These are phyloP conservation scores for Aureobasidium subglaciale DNA, from an alignment of 2,329 filamentous ascomycete genomes.

Conservation along the genomic window DNA sequence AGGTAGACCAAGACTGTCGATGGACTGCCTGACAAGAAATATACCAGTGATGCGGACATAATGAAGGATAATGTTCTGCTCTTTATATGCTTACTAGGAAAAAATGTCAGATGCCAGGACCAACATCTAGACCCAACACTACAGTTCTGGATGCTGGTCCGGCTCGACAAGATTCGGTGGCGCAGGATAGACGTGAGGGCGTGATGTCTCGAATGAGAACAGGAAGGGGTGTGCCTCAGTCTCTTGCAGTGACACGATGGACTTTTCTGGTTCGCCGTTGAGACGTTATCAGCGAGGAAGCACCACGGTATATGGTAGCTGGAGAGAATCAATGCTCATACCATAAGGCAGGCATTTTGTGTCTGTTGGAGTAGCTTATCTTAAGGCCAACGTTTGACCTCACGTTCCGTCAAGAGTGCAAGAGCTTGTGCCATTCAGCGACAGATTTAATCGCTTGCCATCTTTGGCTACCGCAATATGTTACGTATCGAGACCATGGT, in stretches of 20 bases:
- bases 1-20: too few relatives aligned
- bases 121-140: background rate
- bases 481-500: too few relatives aligned
- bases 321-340: background rate
- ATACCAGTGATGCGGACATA: background rate
- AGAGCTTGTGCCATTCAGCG: too few relatives aligned
- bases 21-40: too few relatives aligned
- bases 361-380: too few relatives aligned
- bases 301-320: background rate
- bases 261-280: slow-evolving; percentile 6
- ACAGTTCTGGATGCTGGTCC: background rate
- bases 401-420: too few relatives aligned
- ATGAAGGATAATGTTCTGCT: too few relatives aligned
- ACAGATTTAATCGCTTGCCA: too few relatives aligned
- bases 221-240: background rate
- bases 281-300: background rate
- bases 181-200: background rate
- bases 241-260: background rate
- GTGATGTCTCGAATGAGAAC: background rate
- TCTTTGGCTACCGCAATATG: too few relatives aligned
- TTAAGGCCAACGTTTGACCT: too few relatives aligned
- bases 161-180: background rate
- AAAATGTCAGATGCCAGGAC: background rate
- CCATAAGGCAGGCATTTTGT: too few relatives aligned
- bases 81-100: background rate